phyloP scores from a whole-genome alignment of 305 asterid species.

The Coffea humblotiana region DNA sequence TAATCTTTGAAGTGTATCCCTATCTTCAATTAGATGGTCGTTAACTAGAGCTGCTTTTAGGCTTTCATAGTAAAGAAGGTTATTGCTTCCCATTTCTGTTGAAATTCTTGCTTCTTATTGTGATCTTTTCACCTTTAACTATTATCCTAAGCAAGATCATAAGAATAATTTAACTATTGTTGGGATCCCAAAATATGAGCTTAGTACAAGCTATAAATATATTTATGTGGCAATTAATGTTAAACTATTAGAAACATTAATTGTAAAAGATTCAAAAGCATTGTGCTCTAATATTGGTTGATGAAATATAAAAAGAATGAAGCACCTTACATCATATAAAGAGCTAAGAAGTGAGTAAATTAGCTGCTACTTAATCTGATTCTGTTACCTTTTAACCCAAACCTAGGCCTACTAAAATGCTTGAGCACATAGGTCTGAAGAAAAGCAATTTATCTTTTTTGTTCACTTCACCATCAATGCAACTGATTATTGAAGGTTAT shows the following conservation, averaged over 20 bases:
- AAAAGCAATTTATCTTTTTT: not conserved
- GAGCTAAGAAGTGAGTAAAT: not conserved
- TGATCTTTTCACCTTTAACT: not conserved
- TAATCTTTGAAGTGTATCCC: not conserved
- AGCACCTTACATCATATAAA: not conserved
- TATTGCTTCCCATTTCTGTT: not conserved
- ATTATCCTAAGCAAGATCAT: not conserved
- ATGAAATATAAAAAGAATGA: not conserved
- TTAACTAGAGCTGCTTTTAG: not conserved
- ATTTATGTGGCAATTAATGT: not conserved
- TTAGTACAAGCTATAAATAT: not conserved
- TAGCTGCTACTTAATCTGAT: not conserved
- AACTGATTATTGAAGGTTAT: not conserved
- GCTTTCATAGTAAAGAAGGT: not conserved
- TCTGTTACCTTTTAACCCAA: not conserved
- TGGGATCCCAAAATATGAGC: not conserved
- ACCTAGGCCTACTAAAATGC: not conserved
- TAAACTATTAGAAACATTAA: not conserved
- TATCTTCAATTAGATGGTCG: not conserved
- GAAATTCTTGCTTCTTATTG: not conserved
- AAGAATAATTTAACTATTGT: too few species aligned
- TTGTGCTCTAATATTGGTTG: not conserved
- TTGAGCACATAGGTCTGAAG: not conserved
- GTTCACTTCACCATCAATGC: not conserved
- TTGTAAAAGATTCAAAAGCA: not conserved